Conservation (phyloP, 2,329 filamentous ascomycete species). For the Alternaria sp. region DNA sequence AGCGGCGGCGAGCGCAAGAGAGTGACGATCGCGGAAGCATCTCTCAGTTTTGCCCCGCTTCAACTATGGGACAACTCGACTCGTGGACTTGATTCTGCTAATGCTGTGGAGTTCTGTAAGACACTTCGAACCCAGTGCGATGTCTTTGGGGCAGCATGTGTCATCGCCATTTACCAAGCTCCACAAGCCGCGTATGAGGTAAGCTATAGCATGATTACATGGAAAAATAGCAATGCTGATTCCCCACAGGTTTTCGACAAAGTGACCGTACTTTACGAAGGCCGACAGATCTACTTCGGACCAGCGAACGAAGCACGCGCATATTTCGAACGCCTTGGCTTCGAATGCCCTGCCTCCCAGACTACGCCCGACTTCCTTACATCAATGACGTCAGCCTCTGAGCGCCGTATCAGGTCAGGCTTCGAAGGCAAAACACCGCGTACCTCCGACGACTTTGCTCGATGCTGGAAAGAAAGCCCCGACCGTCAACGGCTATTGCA, state of each 20-base stretch:
- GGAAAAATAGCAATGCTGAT: background rate
- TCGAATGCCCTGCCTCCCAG: slow-evolving; percentile 59
- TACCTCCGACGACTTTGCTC: slow-evolving; percentile 52
- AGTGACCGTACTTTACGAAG: slow-evolving; percentile 57
- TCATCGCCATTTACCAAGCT: slow-evolving; percentile 49
- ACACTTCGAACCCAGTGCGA: slow-evolving; percentile 66
- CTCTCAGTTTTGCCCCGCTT: slow-evolving; percentile 56
- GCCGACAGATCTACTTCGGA: slow-evolving; percentile 74
- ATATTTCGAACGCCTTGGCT: slow-evolving; percentile 74
- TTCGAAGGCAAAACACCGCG: slow-evolving; percentile 52
- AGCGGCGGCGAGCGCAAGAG: slow-evolving; percentile 67
- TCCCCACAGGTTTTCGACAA: slow-evolving; percentile 21
- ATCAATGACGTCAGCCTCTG: slow-evolving; percentile 62
- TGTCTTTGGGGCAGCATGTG: slow-evolving; percentile 51
- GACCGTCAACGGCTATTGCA: slow-evolving; percentile 47
- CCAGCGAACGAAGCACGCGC: slow-evolving; percentile 63
- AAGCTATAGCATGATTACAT: slow-evolving; percentile 35
- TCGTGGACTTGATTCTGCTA: slow-evolving; percentile 72
- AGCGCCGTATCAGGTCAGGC: slow-evolving; percentile 43
- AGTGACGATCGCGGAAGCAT: slow-evolving; percentile 40
- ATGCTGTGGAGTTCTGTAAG: slow-evolving; percentile 70
- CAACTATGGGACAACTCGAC: slow-evolving; percentile 79
- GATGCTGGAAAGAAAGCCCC: slow-evolving; percentile 56
- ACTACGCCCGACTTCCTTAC: slow-evolving; percentile 77
- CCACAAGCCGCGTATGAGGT: slow-evolving; percentile 69